phyloP scores from a whole-genome alignment of 805 yeast species.

The Myxozyma monticola region DNA sequence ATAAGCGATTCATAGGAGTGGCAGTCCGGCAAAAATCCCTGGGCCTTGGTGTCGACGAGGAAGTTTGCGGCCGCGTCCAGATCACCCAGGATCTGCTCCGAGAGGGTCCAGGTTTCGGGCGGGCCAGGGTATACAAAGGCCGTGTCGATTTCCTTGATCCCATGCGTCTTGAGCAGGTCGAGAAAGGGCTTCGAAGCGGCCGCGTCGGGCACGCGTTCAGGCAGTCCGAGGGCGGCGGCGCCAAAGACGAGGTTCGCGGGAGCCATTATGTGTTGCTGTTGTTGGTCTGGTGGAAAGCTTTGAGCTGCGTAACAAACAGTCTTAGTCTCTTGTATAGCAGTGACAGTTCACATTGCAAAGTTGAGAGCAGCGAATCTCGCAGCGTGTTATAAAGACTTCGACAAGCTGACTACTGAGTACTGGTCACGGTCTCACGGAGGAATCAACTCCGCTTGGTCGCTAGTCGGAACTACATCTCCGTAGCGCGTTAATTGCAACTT shows the following conservation, averaged over 20 bases:
- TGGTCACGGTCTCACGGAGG: too few relatives aligned
- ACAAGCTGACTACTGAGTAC: too few relatives aligned
- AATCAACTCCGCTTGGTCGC: too few relatives aligned
- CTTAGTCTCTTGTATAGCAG: too few relatives aligned
- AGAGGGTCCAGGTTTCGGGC: conserved; percentile 1
- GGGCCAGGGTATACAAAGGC: conserved; percentile 26
- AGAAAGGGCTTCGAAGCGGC: conserved; percentile 2
- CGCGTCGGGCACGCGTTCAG: conserved; percentile 1
- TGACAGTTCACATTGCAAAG: too few relatives aligned
- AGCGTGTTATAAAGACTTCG: too few relatives aligned
- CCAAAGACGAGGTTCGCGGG: neutral
- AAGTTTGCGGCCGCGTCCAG: conserved; percentile 8
- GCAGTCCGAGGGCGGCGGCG: neutral
- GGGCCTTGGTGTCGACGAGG: conserved; percentile 30
- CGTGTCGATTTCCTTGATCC: conserved; percentile 31
- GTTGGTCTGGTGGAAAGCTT: too few relatives aligned
- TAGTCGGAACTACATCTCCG: too few relatives aligned
- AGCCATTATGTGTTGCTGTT: too few relatives aligned
- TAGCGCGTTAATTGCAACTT: too few relatives aligned
- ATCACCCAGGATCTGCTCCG: conserved; percentile 3
- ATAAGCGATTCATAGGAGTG: conserved; percentile 21
- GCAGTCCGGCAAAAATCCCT: conserved; percentile 22
- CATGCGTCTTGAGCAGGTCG: conserved; percentile 24
- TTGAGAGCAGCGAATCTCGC: too few relatives aligned
- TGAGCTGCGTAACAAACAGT: too few relatives aligned